Percentiles rank a stretch among this genome's conserved stretches.
phyloP scores from a whole-genome alignment of 192 early-diverging fungal genomes.

The Spinellus fusiger region DNA sequence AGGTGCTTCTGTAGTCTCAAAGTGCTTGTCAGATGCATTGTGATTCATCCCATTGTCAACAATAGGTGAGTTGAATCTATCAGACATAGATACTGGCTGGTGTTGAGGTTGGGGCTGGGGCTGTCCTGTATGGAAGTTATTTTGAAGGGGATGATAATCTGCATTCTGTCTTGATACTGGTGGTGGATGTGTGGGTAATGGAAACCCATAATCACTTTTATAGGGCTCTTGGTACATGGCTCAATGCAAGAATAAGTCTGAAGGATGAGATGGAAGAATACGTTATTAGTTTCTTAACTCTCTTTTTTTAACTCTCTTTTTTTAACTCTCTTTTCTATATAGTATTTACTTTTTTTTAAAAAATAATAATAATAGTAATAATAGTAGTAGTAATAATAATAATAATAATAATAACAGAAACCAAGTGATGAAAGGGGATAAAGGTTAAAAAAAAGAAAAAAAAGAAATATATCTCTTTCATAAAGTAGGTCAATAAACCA shows the following conservation, averaged over 20 bases:
- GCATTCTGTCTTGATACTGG: constrained; percentile 2
- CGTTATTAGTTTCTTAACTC: background rate
- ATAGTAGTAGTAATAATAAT: background rate
- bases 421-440: background rate
- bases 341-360: background rate
- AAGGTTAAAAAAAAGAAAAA: too few species aligned
- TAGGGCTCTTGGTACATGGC: background rate
- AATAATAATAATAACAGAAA: background rate
- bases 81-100: too few species aligned
- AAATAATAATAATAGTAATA: background rate
- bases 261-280: too few species aligned
- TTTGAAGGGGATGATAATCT: background rate
- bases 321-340: background rate
- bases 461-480: background rate
- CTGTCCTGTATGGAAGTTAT: background rate
- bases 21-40: too few species aligned
- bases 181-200: background rate
- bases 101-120: too few species aligned
- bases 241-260: too few species aligned
- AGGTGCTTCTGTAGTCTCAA: too few species aligned
- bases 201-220: background rate
- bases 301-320: background rate
- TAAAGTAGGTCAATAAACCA: too few species aligned
- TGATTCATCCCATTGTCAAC: background rate
- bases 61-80: background rate